Percentiles rank a stretch among this genome's conserved stretches.
Conservation (phyloP, 2,329 filamentous ascomycete species). For the Colletotrichum sp. region DNA sequence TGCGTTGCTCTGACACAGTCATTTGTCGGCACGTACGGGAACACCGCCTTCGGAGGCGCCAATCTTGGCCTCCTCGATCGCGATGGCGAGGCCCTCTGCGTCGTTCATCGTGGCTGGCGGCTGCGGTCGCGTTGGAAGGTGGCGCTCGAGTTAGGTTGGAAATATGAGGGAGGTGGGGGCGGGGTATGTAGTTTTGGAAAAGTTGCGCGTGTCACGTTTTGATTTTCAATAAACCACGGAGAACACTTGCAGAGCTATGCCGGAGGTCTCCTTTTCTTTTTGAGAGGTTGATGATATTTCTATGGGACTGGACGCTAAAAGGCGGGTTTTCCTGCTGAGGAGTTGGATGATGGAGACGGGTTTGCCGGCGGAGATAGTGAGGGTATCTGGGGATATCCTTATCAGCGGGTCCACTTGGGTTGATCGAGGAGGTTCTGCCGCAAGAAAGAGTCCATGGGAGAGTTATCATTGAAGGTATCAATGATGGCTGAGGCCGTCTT, state of each 20-base stretch:
- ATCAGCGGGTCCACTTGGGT: not conserved
- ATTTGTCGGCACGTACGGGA: not conserved
- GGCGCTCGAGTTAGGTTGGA: not conserved
- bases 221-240: not conserved
- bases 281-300: not conserved
- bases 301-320: not conserved
- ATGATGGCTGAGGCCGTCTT: not conserved
- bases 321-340: not conserved
- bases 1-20: not conserved
- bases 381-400: not conserved
- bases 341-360: not conserved
- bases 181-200: not conserved
- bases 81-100: conserved; percentile 17
- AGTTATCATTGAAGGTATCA: not conserved
- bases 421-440: not conserved
- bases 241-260: not conserved
- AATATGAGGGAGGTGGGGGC: not conserved
- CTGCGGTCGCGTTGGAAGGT: not conserved
- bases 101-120: conserved; percentile 5
- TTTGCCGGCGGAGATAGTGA: not conserved
- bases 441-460: not conserved
- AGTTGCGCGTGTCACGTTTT: not conserved
- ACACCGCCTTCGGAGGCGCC: conserved; percentile 16
- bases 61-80: conserved; percentile 17
- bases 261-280: not conserved